Conservation (phyloP, 768 basidiomycete genomes). For the Russula compacta region DNA sequence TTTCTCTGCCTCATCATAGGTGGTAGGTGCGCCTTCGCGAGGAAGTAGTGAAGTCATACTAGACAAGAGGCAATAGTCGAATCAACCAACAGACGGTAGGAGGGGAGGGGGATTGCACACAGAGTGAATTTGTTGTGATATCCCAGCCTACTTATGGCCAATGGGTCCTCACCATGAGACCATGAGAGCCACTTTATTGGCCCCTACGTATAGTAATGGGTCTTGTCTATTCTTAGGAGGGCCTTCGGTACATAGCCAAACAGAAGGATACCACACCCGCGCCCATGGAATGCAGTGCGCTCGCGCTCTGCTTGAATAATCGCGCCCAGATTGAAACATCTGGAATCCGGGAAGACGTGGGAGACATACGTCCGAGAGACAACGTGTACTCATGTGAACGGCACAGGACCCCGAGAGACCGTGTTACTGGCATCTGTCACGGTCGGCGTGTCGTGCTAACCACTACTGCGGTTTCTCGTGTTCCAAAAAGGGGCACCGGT, state of each 20-base stretch:
- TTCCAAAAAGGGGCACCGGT: too few species aligned
- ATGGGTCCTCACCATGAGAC: not conserved
- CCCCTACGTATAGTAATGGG: conserved; percentile 2
- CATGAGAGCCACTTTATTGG: not conserved
- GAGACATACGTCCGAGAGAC: not conserved
- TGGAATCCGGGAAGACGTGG: not conserved
- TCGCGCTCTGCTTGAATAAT: not conserved
- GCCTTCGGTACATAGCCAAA: conserved; percentile 1
- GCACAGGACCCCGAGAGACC: not conserved
- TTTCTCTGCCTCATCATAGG: conserved; percentile 27
- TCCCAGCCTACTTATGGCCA: conserved; percentile 13
- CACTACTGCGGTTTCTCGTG: too few species aligned
- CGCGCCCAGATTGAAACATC: not conserved
- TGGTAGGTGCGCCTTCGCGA: conserved; percentile 19
- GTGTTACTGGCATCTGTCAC: too few species aligned
- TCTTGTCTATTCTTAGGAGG: not conserved
- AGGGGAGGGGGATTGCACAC: not conserved
- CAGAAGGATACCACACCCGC: not conserved
- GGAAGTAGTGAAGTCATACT: conserved; percentile 20
- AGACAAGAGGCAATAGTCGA: conserved; percentile 4
- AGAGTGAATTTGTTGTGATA: not conserved
- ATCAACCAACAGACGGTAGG: not conserved
- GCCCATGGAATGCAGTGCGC: not conserved
- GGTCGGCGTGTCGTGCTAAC: too few species aligned
- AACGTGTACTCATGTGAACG: not conserved